Conservation (phyloP, 352 stramenopile genomes). For the Pythium diclinum region DNA sequence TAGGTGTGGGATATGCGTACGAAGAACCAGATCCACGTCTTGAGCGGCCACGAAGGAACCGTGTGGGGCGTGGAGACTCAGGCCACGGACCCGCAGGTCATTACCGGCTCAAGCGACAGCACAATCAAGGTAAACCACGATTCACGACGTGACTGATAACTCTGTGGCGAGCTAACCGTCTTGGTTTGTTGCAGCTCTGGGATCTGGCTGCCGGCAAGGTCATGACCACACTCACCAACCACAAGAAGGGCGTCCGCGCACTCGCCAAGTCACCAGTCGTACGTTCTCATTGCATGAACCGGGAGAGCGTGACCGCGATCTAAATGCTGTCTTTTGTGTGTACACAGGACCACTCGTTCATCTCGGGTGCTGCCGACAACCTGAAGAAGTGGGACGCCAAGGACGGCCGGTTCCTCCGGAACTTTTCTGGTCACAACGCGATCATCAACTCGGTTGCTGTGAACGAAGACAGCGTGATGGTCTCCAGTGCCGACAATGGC, state of each 20-base stretch:
- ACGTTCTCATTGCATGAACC: constrained; percentile 12
- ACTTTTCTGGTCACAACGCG: constrained; percentile 96
- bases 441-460: constrained; percentile 98
- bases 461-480: constrained; percentile 97
- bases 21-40: constrained; percentile 96
- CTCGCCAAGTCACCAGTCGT: constrained; percentile 87
- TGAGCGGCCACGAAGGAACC: constrained; percentile 97
- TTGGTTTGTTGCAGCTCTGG: constrained; percentile 80
- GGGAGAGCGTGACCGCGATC: neutral
- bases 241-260: constrained; percentile 97
- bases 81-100: constrained; percentile 94
- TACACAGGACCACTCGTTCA: constrained; percentile 94
- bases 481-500: constrained; percentile 96
- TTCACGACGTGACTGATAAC: too few species aligned
- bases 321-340: neutral
- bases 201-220: constrained; percentile 97
- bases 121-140: constrained; percentile 84
- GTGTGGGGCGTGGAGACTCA: constrained; percentile 95
- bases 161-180: too few species aligned
- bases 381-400: constrained; percentile 99
- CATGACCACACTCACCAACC: constrained; percentile 99
- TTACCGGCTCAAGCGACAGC: constrained; percentile 91
- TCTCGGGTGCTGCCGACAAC: constrained; percentile 96
- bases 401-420: constrained; percentile 95
- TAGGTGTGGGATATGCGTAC: constrained; percentile 99